Conservation (phyloP, 2,329 filamentous ascomycete species). For the Gnomoniopsis sp. region DNA sequence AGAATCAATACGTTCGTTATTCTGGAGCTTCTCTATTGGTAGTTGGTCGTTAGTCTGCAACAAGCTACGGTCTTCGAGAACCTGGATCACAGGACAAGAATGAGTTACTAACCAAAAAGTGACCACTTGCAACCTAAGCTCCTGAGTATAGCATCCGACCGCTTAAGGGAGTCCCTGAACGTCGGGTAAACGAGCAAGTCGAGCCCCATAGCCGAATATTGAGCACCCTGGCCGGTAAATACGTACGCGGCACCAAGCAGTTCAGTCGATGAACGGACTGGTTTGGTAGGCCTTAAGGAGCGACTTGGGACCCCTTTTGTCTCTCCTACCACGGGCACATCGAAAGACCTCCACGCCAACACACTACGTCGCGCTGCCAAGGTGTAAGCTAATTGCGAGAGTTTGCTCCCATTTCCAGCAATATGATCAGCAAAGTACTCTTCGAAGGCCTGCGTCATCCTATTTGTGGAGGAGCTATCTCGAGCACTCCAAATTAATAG, state of each 20-base stretch:
- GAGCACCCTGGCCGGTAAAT: constrained; percentile 30
- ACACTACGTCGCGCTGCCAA: constrained; percentile 25
- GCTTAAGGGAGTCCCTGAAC: constrained; percentile 20
- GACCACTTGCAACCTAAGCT: constrained; percentile 26
- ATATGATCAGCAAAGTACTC: neutral
- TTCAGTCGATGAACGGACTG: too few relatives aligned
- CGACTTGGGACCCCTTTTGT: too few relatives aligned
- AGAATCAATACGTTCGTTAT: neutral
- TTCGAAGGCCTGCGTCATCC: neutral
- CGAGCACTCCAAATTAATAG: neutral
- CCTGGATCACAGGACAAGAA: neutral
- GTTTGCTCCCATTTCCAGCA: neutral
- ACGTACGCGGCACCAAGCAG: constrained; percentile 24
- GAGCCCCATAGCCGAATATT: constrained; percentile 26
- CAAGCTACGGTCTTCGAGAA: too few relatives aligned
- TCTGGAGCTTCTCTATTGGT: constrained; percentile 18
- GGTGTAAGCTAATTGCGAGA: constrained; percentile 26
- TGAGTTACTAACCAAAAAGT: constrained; percentile 23
- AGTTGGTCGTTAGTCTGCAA: too few relatives aligned
- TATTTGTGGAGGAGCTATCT: neutral
- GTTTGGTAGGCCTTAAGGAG: too few relatives aligned
- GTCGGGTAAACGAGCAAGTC: constrained; percentile 25
- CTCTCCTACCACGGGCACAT: too few relatives aligned
- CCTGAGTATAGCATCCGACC: constrained; percentile 18
- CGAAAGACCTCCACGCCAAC: constrained; percentile 26